Conservation (phyloP, 768 basidiomycete species). For the Mycena rosella region DNA sequence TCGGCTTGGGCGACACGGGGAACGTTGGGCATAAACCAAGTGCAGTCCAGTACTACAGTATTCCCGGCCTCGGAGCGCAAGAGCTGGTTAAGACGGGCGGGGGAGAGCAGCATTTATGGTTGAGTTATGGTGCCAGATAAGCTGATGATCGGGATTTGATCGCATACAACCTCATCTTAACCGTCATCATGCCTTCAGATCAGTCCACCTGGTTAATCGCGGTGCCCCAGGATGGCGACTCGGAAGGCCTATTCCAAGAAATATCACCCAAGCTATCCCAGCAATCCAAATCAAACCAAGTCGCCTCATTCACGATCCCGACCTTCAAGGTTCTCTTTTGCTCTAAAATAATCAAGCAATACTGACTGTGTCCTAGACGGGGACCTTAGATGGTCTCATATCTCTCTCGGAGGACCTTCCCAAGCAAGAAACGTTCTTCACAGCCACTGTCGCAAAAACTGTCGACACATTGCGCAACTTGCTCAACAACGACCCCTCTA, state of each 20-base stretch:
- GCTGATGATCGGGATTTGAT: background rate
- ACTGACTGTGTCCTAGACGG: slow-evolving; percentile 69
- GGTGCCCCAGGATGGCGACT: slow-evolving; percentile 88
- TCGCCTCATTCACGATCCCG: slow-evolving; percentile 81
- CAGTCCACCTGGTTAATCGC: slow-evolving; percentile 95
- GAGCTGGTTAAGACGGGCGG: slow-evolving; percentile 58
- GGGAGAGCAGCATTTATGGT: slow-evolving; percentile 67
- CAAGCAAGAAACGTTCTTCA: slow-evolving; percentile 92
- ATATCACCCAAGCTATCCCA: slow-evolving; percentile 71
- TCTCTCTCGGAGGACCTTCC: slow-evolving; percentile 92
- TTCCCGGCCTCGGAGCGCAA: slow-evolving; percentile 44
- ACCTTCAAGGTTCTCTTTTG: slow-evolving; percentile 83
- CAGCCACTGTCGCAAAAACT: slow-evolving; percentile 87
- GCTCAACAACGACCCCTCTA: slow-evolving; percentile 86
- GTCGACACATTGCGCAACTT: slow-evolving; percentile 95
- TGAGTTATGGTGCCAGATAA: slow-evolving; percentile 17
- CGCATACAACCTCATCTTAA: slow-evolving; percentile 36
- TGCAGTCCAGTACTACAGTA: slow-evolving; percentile 75
- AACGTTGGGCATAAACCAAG: slow-evolving; percentile 96
- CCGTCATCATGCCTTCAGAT: slow-evolving; percentile 87
- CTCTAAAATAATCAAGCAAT: slow-evolving; percentile 21
- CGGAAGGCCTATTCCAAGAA: slow-evolving; percentile 80
- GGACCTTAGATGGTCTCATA: slow-evolving; percentile 91
- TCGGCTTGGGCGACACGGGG: slow-evolving; percentile 78
- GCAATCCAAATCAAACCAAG: slow-evolving; percentile 66